phyloP scores from a whole-genome alignment of 495 filamentous ascomycete genomes.

The Penicillium angulare region DNA sequence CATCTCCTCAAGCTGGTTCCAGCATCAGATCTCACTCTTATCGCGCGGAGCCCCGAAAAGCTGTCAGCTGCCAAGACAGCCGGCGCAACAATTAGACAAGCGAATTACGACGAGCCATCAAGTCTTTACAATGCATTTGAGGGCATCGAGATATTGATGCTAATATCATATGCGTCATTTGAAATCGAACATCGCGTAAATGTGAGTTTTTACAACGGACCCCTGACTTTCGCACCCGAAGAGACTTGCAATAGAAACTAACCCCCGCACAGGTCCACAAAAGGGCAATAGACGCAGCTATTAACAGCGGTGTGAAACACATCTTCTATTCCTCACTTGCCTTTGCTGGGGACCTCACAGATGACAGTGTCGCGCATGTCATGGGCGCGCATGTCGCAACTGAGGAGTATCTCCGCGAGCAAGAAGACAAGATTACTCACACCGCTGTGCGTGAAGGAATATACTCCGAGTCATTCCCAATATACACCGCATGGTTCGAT shows the following conservation, averaged over 20 bases:
- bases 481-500: slow-evolving; percentile 65
- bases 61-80: slow-evolving; percentile 18
- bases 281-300: slow-evolving; percentile 57
- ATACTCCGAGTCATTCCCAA: slow-evolving; percentile 66
- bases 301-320: slow-evolving; percentile 55
- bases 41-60: slow-evolving; percentile 46
- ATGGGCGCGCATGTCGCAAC: slow-evolving; percentile 69
- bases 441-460: slow-evolving; percentile 62
- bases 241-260: background rate
- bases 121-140: slow-evolving; percentile 36
- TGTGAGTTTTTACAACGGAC: slow-evolving; percentile 22
- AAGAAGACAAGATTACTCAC: slow-evolving; percentile 36
- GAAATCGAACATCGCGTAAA: slow-evolving; percentile 35
- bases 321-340: slow-evolving; percentile 69
- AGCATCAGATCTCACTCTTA: slow-evolving; percentile 38
- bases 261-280: slow-evolving; percentile 38
- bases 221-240: too few species aligned
- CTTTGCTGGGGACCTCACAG: slow-evolving; percentile 45
- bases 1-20: slow-evolving; percentile 42
- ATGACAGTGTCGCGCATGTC: slow-evolving; percentile 52
- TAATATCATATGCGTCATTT: slow-evolving; percentile 44
- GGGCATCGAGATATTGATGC: slow-evolving; percentile 33
- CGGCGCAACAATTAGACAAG: slow-evolving; percentile 33
- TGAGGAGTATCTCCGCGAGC: slow-evolving; percentile 52
- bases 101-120: slow-evolving; percentile 35